Conservation (phyloP, 441 rosid genomes). For the Omphalea diandra region DNA sequence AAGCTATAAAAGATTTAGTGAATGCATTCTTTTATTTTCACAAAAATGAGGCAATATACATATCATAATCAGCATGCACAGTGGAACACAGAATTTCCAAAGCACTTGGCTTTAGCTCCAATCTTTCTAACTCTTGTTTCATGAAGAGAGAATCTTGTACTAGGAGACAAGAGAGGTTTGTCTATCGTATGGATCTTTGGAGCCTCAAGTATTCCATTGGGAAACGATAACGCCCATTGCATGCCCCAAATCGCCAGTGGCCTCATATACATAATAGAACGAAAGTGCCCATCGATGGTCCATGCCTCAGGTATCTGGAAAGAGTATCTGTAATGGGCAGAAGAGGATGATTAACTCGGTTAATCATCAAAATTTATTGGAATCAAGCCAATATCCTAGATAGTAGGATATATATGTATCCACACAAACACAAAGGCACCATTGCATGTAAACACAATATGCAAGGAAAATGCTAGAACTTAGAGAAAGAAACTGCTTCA, state of each 20-base stretch:
- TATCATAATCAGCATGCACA: conserved; percentile 55
- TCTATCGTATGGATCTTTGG: conserved; percentile 88
- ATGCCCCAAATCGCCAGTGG: conserved; percentile 98
- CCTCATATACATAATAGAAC: conserved; percentile 95
- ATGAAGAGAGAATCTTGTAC: conserved; percentile 41
- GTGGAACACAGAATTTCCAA: conserved; percentile 47
- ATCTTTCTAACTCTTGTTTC: conserved; percentile 46
- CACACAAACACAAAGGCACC: too few relatives aligned
- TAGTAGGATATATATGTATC: neutral
- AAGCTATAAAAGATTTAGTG: neutral
- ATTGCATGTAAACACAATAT: too few relatives aligned
- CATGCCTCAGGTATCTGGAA: conserved; percentile 99
- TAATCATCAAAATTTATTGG: neutral
- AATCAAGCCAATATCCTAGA: neutral
- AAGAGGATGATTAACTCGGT: neutral
- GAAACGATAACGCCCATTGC: conserved; percentile 88
- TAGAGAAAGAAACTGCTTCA: neutral
- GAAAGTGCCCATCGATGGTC: conserved; percentile 80
- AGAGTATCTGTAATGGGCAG: conserved; percentile 58
- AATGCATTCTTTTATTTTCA: conserved; percentile 26
- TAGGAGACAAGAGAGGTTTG: conserved; percentile 64
- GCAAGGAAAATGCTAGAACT: neutral
- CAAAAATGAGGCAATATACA: conserved; percentile 22
- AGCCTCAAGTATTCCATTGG: conserved; percentile 83
- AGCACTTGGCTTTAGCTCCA: conserved; percentile 56